These are phyloP conservation scores for Mucor circinelloides DNA, from an alignment of 371 early-diverging fungal species.

Conservation along the genomic window DNA sequence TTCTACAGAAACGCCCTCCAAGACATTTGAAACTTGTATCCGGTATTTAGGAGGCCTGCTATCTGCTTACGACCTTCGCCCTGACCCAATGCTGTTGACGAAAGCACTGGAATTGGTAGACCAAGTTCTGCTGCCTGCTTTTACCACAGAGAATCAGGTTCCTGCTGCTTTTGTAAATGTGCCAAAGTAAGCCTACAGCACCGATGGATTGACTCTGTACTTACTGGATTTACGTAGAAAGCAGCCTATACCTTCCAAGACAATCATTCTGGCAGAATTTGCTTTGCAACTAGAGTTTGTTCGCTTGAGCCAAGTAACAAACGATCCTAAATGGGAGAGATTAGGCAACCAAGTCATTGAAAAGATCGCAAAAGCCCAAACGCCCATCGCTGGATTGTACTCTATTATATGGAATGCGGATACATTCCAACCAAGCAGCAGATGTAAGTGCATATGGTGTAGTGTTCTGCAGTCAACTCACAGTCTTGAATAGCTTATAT, in stretches of 20 bases:
- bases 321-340: not conserved
- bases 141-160: slow-evolving; percentile 71
- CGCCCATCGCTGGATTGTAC: not conserved
- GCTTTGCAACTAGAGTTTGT: slow-evolving; percentile 1
- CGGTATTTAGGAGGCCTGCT: slow-evolving; percentile 75
- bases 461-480: not conserved
- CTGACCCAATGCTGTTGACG: slow-evolving; percentile 58
- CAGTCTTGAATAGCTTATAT: slow-evolving; percentile 28
- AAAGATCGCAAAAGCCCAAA: not conserved
- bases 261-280: not conserved
- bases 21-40: slow-evolving; percentile 78
- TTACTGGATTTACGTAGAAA: not conserved
- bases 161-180: slow-evolving; percentile 42
- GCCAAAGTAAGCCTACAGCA: not conserved
- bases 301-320: not conserved
- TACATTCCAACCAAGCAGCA: not conserved
- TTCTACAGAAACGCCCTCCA: slow-evolving; percentile 16
- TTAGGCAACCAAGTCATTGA: not conserved
- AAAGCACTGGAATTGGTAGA: slow-evolving; percentile 81
- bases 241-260: not conserved
- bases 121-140: slow-evolving; percentile 69
- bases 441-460: not conserved
- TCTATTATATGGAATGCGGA: not conserved
- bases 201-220: not conserved
- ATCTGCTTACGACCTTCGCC: slow-evolving; percentile 60